Evolutionary conservation across 345 rosid genomes (phyloP), one percentile per base, ranked within the genome.

Genomic region (Nasturtium officinale): DNA sequence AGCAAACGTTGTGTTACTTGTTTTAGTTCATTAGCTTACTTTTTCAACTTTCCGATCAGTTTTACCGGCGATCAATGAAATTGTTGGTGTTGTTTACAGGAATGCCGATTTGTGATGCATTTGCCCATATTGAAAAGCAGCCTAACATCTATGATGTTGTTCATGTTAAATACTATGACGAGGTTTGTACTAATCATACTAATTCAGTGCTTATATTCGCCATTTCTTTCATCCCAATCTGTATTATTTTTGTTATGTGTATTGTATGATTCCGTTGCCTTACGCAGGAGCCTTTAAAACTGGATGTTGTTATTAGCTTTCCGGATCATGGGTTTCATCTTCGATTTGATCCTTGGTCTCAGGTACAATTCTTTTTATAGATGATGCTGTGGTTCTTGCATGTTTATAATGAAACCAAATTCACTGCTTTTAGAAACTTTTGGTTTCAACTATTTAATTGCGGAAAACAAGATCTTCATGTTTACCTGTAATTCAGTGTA

Each of bases 281-380:
- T 35, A 6, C 7, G 43, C 78, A 95, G 99, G 97, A 95, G 77
- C 98, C 99, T 56, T 80, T 95, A 29, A 91, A 90, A 65, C 68
- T 91, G 47, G 99, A 95, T 78, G 82, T 91, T n/a, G 92, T 95
- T 35, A 87, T 95, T 55, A 87, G 99, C 83, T 89, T 91, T 77
- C 99, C 98, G 0, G 99, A 95, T 80, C 97, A 95, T 57, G 99
- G 99, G 2, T 95, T 95, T 79, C 97, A 95, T 76, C 91, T 95
- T 38, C 86, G 98, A 4, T 95, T 95, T 71, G 99, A 95, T 84
- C 93, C 99, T 32, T 91, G 93, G 96, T 91, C 99, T n/a, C 99
- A 95, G 93, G 99, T 91, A 72, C 58, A 63, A 12, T 29, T 56
- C 38, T 61, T 64, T 64, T 56, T 10, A 48, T 28, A 5, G 12